Evolutionary conservation across 73 alveolate genomes (phyloP).

Genomic region (Tetrahymena borealis): DNA sequence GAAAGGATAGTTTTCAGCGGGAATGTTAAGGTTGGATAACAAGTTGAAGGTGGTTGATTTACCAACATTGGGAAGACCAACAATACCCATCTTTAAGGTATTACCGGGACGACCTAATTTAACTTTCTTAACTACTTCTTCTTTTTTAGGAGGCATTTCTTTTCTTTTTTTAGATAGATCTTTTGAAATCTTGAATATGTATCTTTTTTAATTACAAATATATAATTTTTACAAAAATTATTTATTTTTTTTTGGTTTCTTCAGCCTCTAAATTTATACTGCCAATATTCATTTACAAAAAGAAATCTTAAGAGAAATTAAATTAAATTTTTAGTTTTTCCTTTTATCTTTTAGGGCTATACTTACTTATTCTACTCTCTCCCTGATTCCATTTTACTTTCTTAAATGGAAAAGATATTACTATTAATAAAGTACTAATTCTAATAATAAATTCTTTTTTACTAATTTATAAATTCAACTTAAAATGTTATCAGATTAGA

Average conservation of each 20-base stretch:
- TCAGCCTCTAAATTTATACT: neutral
- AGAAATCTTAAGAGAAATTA: neutral
- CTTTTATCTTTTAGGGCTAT: neutral
- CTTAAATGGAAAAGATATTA: neutral
- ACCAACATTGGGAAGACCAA: conserved; percentile 99
- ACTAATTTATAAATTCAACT: neutral
- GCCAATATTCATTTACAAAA: neutral
- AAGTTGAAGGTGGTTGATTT: conserved; percentile 46
- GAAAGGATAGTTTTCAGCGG: conserved; percentile 98
- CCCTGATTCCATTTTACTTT: neutral
- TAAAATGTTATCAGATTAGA: no score
- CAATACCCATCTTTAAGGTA: conserved; percentile 95
- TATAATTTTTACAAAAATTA: neutral
- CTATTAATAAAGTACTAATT: no score
- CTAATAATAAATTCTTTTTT: no score
- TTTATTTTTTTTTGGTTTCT: neutral
- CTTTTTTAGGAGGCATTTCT: conserved; percentile 86
- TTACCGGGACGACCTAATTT: conserved; percentile 91
- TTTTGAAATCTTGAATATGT: neutral
- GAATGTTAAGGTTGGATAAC: conserved; percentile 57
- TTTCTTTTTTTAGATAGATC: neutral
- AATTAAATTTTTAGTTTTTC: neutral
- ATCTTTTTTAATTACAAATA: neutral
- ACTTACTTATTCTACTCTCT: neutral
- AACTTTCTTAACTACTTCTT: conserved; percentile 79